Conservation (phyloP, 495 filamentous ascomycete genomes). For the Aspergillus egyptiacus region DNA sequence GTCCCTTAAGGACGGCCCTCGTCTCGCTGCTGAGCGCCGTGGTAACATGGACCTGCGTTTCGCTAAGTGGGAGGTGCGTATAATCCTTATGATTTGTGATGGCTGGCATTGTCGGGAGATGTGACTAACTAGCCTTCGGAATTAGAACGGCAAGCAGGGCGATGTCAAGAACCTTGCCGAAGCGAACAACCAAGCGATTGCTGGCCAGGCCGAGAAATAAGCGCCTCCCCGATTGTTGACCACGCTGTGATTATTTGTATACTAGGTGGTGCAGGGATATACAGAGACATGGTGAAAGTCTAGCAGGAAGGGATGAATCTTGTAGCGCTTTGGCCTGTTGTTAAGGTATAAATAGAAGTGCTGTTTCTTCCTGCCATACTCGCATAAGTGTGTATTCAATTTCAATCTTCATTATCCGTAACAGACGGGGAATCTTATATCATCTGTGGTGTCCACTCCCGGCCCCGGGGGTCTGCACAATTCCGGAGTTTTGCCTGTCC, state of each 20-base stretch:
- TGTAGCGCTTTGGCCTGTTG: conserved; percentile 39
- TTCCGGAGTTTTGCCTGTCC: conserved; percentile 22
- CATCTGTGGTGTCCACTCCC: neutral
- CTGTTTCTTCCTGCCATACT: conserved; percentile 4
- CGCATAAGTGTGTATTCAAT: too few relatives aligned
- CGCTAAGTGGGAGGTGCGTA: conserved; percentile 92
- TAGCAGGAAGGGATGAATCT: conserved; percentile 30
- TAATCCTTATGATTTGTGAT: neutral
- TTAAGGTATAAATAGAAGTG: conserved; percentile 28
- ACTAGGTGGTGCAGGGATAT: conserved; percentile 16
- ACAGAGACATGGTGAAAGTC: conserved; percentile 14
- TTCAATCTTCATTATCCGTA: too few relatives aligned
- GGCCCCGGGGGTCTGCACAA: conserved; percentile 8
- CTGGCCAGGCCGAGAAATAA: conserved; percentile 43
- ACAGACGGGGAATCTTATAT: neutral
- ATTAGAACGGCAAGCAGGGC: conserved; percentile 93
- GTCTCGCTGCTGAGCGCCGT: conserved; percentile 80
- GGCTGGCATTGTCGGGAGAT: conserved; percentile 13
- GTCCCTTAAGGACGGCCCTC: conserved; percentile 88
- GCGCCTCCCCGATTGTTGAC: conserved; percentile 11
- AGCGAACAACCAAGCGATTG: conserved; percentile 62
- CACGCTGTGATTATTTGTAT: conserved; percentile 16
- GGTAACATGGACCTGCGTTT: conserved; percentile 87
- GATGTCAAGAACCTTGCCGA: conserved; percentile 68
- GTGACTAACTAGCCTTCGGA: conserved; percentile 22